These are phyloP conservation scores for Volutella citrinella DNA, from an alignment of 2,329 filamentous ascomycete species.

Conservation along the genomic window DNA sequence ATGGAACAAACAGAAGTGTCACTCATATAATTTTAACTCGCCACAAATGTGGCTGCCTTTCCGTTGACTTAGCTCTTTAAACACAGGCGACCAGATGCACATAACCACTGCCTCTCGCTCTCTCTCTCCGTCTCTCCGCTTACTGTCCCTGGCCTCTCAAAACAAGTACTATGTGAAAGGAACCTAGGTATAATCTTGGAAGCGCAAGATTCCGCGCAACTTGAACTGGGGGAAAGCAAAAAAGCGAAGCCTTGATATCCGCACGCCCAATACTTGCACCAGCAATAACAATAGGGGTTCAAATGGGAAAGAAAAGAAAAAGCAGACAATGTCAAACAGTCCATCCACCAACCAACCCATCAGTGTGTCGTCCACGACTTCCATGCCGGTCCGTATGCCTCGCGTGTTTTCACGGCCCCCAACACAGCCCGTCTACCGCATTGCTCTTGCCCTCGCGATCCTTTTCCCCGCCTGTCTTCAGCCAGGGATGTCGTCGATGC, in stretches of 20 bases:
- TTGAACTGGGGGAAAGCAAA: too few relatives aligned
- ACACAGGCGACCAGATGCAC: slow-evolving; percentile 9
- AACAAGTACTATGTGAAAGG: slow-evolving; percentile 7
- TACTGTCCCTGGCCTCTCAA: not conserved
- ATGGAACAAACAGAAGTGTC: too few relatives aligned
- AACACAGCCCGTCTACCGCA: slow-evolving; percentile 8
- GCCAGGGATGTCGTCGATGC: too few relatives aligned
- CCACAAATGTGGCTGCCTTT: too few relatives aligned
- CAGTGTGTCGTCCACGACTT: slow-evolving; percentile 2
- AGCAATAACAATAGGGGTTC: too few relatives aligned
- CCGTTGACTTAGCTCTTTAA: slow-evolving; percentile 9
- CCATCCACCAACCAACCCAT: too few relatives aligned
- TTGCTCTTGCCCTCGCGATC: slow-evolving; percentile 12
- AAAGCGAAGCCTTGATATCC: slow-evolving; percentile 19
- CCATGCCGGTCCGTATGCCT: slow-evolving; percentile 13
- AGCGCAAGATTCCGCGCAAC: too few relatives aligned
- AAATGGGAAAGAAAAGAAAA: too few relatives aligned
- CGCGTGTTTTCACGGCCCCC: slow-evolving; percentile 4
- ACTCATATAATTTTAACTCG: too few relatives aligned
- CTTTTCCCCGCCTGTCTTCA: slow-evolving; percentile 15
- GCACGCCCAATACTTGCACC: slow-evolving; percentile 18
- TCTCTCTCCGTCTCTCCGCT: slow-evolving; percentile 2
- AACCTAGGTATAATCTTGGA: slow-evolving; percentile 28
- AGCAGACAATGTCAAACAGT: too few relatives aligned
- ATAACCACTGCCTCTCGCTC: slow-evolving; percentile 5